phyloP scores from a whole-genome alignment of 1,284 basidiomycete species.

The Tremellales sp. region DNA sequence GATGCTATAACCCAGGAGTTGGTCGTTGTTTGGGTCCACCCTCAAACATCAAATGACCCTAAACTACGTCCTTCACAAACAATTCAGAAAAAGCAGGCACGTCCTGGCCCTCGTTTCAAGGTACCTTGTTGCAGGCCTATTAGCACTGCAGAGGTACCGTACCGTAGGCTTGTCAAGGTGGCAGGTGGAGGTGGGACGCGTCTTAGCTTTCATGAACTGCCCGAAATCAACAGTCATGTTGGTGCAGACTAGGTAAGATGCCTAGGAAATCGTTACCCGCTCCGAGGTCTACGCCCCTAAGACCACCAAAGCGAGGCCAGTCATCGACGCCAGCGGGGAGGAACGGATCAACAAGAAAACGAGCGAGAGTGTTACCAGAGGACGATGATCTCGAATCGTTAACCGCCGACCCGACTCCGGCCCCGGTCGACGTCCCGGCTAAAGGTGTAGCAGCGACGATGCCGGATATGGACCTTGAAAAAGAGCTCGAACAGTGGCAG shows the following conservation, averaged over 20 bases:
- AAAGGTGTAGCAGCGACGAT: neutral
- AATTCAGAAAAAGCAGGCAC: neutral
- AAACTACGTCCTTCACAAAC: too few relatives aligned
- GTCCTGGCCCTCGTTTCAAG: too few relatives aligned
- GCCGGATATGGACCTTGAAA: constrained; percentile 15
- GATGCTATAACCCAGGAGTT: too few relatives aligned
- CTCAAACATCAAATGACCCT: too few relatives aligned
- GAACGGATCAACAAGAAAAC: neutral
- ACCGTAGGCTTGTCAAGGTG: neutral
- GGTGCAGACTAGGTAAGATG: neutral
- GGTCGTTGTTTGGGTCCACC: too few relatives aligned
- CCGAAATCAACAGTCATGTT: too few relatives aligned
- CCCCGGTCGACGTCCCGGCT: neutral
- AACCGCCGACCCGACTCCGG: neutral
- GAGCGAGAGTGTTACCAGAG: neutral
- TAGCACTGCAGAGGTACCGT: neutral
- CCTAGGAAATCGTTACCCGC: neutral
- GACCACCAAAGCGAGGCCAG: neutral
- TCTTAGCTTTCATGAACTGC: neutral
- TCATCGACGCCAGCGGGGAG: neutral
- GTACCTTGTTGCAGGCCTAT: too few relatives aligned
- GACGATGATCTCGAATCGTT: neutral
- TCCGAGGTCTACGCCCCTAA: neutral
- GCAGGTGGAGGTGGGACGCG: neutral
- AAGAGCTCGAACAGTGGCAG: constrained; percentile 61